A percentile compares a stretch with the other conserved stretches of the same genome.
Conservation (phyloP, 2,329 filamentous ascomycete species). For the Cytospora mali region DNA sequence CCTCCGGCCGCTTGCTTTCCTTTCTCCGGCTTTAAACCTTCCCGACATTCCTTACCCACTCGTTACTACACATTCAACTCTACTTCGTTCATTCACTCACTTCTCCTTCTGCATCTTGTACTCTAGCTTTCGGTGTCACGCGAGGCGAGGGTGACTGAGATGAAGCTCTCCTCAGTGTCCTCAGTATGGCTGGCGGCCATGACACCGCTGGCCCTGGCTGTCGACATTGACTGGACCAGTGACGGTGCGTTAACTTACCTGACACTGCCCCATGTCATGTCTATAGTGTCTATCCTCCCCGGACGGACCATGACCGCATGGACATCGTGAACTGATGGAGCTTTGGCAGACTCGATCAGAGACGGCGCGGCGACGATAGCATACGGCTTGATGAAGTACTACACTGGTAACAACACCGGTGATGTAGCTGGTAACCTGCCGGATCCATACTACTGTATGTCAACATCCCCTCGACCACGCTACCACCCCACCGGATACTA, state of each 20-base stretch:
- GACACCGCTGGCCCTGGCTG: slow-evolving; percentile 28
- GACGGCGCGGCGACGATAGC: slow-evolving; percentile 27
- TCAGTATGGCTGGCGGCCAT: slow-evolving; percentile 26
- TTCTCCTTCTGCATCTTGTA: background rate
- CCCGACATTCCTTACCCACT: slow-evolving; percentile 16
- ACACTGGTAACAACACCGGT: slow-evolving; percentile 31
- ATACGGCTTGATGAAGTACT: slow-evolving; percentile 30
- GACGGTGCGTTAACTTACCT: slow-evolving; percentile 16
- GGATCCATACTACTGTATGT: slow-evolving; percentile 49
- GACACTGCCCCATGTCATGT: background rate
- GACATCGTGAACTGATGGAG: slow-evolving; percentile 14
- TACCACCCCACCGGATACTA: slow-evolving; percentile 43
- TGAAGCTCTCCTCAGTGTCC: slow-evolving; percentile 24
- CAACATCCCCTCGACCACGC: slow-evolving; percentile 38
- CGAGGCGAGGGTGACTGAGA: slow-evolving; percentile 15
- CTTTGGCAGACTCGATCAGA: slow-evolving; percentile 26
- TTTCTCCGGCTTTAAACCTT: slow-evolving; percentile 12
- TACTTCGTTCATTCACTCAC: background rate
- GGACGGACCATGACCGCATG: background rate
- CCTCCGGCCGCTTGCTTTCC: slow-evolving; percentile 14
- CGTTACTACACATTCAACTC: background rate
- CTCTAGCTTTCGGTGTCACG: background rate
- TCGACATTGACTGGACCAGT: slow-evolving; percentile 29
- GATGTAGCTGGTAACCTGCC: slow-evolving; percentile 30
- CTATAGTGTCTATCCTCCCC: slow-evolving; percentile 1